Conservation (phyloP, 1,284 basidiomycete species). For the Cystobasidium slooffiae region DNA sequence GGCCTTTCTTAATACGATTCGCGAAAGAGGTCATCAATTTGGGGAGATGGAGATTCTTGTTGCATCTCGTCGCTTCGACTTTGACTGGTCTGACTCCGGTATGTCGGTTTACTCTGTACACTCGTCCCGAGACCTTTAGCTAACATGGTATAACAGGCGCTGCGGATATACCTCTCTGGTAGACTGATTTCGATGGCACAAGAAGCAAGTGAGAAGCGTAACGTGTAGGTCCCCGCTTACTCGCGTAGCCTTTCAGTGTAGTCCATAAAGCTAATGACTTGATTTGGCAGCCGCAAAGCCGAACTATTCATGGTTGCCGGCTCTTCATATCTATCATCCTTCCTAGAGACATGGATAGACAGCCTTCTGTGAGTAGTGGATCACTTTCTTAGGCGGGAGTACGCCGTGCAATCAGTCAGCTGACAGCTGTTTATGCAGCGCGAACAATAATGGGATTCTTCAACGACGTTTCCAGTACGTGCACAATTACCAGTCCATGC, state of each 20-base stretch:
- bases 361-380: conserved; percentile 30
- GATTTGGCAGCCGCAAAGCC: conserved; percentile 11
- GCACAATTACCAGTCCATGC: background rate
- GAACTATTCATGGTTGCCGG: conserved; percentile 19
- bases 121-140: background rate
- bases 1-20: conserved; percentile 35
- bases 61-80: conserved; percentile 33
- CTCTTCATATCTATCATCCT: conserved; percentile 32
- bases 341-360: conserved; percentile 40
- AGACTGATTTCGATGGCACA: conserved; percentile 31
- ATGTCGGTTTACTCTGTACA: background rate
- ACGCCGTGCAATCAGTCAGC: no score
- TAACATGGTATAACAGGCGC: background rate
- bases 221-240: conserved; percentile 11
- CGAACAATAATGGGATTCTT: conserved; percentile 37
- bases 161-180: conserved; percentile 38
- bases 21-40: conserved; percentile 29
- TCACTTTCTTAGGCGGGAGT: no score
- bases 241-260: background rate
- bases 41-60: conserved; percentile 29
- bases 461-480: conserved; percentile 26
- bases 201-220: conserved; percentile 16
- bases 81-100: conserved; percentile 36
- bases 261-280: background rate
- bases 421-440: background rate